Evolutionary conservation across 192 early-diverging fungal genomes (phyloP).

Genomic region (Coemansia sp.): DNA sequence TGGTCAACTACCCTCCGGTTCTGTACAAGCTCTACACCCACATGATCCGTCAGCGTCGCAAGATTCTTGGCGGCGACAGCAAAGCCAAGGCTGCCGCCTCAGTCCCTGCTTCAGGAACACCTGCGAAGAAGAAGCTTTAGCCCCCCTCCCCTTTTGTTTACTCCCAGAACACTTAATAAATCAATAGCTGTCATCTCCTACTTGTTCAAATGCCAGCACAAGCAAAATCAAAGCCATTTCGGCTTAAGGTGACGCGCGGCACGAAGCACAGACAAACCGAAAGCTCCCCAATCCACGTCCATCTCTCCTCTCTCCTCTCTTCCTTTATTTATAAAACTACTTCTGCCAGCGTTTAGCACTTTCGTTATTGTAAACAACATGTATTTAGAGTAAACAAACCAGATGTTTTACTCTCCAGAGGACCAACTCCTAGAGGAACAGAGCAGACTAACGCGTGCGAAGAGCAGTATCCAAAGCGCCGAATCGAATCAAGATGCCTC

Average conservation of each 20-base stretch:
- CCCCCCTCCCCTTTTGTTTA: background rate
- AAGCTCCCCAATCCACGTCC: background rate
- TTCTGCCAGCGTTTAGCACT: background rate
- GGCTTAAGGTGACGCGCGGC: too few species aligned
- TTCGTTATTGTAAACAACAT: slow-evolving; percentile 1
- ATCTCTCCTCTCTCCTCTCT: background rate
- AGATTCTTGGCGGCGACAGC: slow-evolving; percentile 59
- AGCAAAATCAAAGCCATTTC: too few species aligned
- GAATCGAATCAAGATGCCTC: background rate
- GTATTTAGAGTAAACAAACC: background rate
- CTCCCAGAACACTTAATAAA: background rate
- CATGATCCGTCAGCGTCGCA: slow-evolving; percentile 87
- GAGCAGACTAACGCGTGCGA: slow-evolving; percentile 4
- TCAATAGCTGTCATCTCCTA: too few species aligned
- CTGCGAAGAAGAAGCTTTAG: slow-evolving; percentile 24
- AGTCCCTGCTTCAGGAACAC: background rate
- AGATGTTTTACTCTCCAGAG: slow-evolving; percentile 27
- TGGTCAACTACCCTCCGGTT: slow-evolving; percentile 67
- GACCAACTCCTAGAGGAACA: slow-evolving; percentile 30
- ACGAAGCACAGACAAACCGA: too few species aligned
- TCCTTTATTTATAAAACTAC: background rate
- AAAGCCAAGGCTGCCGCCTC: slow-evolving; percentile 1
- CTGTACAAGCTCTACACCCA: slow-evolving; percentile 86
- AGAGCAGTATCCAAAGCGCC: background rate
- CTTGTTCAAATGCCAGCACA: too few species aligned